phyloP scores from a whole-genome alignment of 148 eudicot genomes.

The Linanthus parryae region DNA sequence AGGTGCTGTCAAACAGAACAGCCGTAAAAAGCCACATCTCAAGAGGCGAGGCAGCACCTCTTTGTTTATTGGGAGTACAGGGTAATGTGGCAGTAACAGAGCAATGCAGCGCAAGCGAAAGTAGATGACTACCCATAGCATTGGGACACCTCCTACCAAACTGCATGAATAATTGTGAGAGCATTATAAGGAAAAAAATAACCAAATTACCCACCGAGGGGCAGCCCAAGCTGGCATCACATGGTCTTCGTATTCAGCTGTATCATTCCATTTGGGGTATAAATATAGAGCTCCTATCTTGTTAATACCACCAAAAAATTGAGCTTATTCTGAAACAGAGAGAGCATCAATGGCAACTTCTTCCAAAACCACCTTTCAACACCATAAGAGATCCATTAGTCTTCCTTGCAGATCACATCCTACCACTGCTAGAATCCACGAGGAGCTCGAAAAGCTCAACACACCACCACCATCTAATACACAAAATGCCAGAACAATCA shows the following conservation, averaged over 20 bases:
- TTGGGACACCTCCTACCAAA: not conserved
- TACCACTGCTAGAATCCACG: constrained; percentile 24
- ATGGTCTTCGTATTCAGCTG: not conserved
- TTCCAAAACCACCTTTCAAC: constrained; percentile 9
- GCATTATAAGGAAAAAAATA: not conserved
- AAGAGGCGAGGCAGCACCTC: too few species aligned
- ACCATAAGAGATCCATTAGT: constrained; percentile 42
- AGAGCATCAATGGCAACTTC: constrained; percentile 18
- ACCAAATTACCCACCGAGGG: not conserved
- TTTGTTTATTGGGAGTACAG: too few species aligned
- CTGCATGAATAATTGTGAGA: not conserved
- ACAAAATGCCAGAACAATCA: constrained; percentile 20
- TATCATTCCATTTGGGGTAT: not conserved
- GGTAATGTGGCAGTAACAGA: too few species aligned
- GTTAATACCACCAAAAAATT: not conserved
- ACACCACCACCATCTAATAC: constrained; percentile 27
- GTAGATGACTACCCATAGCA: too few species aligned
- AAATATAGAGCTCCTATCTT: not conserved
- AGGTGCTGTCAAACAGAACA: too few species aligned
- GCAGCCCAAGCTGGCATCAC: not conserved
- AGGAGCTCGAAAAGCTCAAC: constrained; percentile 44
- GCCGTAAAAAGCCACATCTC: too few species aligned
- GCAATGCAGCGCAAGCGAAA: too few species aligned
- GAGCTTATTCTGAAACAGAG: constrained; percentile 1
- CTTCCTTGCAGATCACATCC: constrained; percentile 58